Conservation (phyloP, 345 rosid genomes). For the Gossypium turneri region DNA sequence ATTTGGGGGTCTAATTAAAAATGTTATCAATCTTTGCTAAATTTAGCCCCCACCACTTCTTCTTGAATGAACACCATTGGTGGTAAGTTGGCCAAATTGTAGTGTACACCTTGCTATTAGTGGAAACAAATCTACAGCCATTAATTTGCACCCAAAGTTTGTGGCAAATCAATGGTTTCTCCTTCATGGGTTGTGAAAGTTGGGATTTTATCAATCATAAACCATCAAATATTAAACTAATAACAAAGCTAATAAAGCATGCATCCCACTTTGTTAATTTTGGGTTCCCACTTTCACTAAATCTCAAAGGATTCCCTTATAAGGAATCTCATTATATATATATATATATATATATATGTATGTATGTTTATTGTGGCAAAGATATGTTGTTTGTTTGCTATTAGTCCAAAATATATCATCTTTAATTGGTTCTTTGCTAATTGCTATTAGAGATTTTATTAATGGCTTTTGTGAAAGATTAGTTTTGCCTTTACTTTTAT, state of each 20-base stretch:
- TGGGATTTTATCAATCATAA: not conserved
- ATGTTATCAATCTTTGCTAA: not conserved
- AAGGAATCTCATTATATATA: not conserved
- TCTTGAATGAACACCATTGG: not conserved
- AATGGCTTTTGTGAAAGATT: not conserved
- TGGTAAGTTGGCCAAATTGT: conserved; percentile 15
- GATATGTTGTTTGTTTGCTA: too few species aligned
- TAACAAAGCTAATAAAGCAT: not conserved
- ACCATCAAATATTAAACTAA: not conserved
- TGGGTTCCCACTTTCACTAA: too few species aligned
- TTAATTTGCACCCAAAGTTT: not conserved
- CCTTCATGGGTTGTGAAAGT: not conserved
- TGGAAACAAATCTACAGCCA: conserved; percentile 25
- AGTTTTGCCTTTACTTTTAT: not conserved
- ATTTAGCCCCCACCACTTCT: conserved; percentile 10
- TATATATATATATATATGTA: too few species aligned
- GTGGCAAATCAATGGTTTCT: not conserved
- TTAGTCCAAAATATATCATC: not conserved
- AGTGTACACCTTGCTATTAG: conserved; percentile 28
- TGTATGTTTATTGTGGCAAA: too few species aligned
- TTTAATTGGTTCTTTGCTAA: not conserved
- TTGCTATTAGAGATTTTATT: not conserved
- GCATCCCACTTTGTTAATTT: too few species aligned
- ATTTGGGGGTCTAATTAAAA: not conserved
- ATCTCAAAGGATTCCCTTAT: too few species aligned